phyloP scores from a whole-genome alignment of 2,329 filamentous ascomycete genomes.

The Rhynchosporium secalis region DNA sequence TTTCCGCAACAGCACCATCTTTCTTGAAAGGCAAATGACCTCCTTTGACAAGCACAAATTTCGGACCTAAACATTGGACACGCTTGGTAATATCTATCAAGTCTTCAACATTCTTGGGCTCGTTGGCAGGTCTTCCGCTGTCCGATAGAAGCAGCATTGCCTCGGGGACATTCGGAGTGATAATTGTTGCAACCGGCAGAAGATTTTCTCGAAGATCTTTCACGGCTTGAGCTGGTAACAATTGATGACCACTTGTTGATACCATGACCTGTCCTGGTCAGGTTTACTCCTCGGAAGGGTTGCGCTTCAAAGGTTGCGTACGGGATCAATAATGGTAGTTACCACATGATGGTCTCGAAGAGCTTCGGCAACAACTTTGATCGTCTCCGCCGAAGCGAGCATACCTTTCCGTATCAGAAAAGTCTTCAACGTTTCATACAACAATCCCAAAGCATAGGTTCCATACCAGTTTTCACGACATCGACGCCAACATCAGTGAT shows the following conservation, averaged over 20 bases:
- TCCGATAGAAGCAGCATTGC: conserved; percentile 63
- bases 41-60: conserved; percentile 84
- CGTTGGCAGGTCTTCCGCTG: conserved; percentile 44
- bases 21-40: conserved; percentile 79
- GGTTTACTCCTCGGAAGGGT: background rate
- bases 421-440: background rate
- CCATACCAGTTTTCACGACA: conserved; percentile 85
- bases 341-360: conserved; percentile 58
- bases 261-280: conserved; percentile 75
- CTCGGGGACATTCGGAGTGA: conserved; percentile 79
- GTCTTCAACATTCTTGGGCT: conserved; percentile 61
- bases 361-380: conserved; percentile 66
- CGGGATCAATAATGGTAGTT: conserved; percentile 71
- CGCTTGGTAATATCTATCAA: conserved; percentile 67
- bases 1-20: conserved; percentile 58
- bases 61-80: conserved; percentile 68
- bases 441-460: background rate
- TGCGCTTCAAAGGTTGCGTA: conserved; percentile 43
- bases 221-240: conserved; percentile 67
- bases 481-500: conserved; percentile 83
- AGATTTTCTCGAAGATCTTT: conserved; percentile 58
- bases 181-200: conserved; percentile 64
- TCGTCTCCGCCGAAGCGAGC: conserved; percentile 72
- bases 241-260: conserved; percentile 71
- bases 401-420: conserved; percentile 59